Conservation (phyloP, 345 rosid species). For the Leavenworthia alabamica region DNA sequence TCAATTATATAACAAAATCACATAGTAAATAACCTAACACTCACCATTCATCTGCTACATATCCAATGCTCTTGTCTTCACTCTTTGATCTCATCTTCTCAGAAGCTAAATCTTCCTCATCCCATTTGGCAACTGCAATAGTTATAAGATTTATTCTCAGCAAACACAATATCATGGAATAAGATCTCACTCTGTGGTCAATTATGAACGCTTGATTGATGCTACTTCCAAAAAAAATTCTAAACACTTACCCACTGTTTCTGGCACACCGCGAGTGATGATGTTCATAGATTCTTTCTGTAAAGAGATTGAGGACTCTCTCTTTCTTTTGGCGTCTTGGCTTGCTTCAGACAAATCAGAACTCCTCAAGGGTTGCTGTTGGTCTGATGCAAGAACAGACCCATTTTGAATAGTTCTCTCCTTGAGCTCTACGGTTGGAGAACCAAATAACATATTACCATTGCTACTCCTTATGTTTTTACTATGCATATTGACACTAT, state of each 20-base stretch:
- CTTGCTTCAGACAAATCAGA: slow-evolving; percentile 18
- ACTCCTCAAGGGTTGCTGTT: slow-evolving; percentile 2
- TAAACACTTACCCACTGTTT: slow-evolving; percentile 34
- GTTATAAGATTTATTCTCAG: slow-evolving; percentile 11
- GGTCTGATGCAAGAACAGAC: slow-evolving; percentile 37
- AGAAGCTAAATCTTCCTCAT: slow-evolving; percentile 40
- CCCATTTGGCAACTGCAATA: slow-evolving; percentile 75
- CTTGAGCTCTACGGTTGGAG: slow-evolving; percentile 28
- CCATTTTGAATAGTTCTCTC: slow-evolving; percentile 42
- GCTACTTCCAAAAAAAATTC: background rate
- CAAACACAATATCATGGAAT: background rate
- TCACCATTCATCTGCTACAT: slow-evolving; percentile 87
- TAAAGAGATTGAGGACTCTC: slow-evolving; percentile 15
- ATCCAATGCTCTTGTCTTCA: slow-evolving; percentile 45
- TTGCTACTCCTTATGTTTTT: slow-evolving; percentile 6
- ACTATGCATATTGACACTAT: slow-evolving; percentile 11
- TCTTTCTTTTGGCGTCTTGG: slow-evolving; percentile 26
- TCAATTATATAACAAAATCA: background rate
- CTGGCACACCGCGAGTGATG: slow-evolving; percentile 32
- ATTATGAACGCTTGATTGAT: background rate
- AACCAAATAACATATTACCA: slow-evolving; percentile 24
- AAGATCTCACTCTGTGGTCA: slow-evolving; percentile 1
- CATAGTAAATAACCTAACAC: slow-evolving; percentile 15
- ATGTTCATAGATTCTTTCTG: slow-evolving; percentile 12
- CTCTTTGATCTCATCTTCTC: slow-evolving; percentile 28